phyloP scores from a whole-genome alignment of 805 yeast genomes.

The Starmerella tilneyi region DNA sequence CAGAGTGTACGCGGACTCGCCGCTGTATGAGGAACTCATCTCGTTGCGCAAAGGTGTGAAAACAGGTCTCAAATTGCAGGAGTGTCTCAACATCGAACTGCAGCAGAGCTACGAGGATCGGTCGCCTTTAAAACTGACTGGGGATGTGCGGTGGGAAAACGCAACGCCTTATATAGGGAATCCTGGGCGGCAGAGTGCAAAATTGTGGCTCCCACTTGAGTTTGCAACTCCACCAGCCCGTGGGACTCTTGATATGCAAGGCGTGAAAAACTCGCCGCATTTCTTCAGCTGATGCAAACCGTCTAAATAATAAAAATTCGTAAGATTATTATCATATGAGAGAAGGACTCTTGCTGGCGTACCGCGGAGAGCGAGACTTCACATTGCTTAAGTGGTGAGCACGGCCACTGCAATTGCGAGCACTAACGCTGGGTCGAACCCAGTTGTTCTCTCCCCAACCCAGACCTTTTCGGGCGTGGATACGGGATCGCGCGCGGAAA shows the following conservation, averaged over 20 bases:
- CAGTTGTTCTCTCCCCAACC: conserved; percentile 9
- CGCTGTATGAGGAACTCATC: conserved; percentile 41
- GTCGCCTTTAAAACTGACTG: conserved; percentile 65
- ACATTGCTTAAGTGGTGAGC: too few species aligned
- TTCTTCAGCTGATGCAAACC: conserved; percentile 52
- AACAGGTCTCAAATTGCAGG: conserved; percentile 26
- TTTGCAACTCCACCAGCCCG: conserved; percentile 59
- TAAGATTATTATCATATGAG: too few species aligned
- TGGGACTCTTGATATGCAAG: conserved; percentile 66
- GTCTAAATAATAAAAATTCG: too few species aligned
- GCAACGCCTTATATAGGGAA: conserved; percentile 42
- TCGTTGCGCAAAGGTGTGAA: conserved; percentile 26
- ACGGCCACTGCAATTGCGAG: conserved; percentile 12
- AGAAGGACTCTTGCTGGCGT: too few species aligned
- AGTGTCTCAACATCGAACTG: conserved; percentile 66
- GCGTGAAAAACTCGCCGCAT: conserved; percentile 57
- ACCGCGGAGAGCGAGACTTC: too few species aligned
- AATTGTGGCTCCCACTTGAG: conserved; percentile 49
- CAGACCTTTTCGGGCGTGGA: conserved; percentile 8
- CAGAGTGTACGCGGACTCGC: conserved; percentile 41
- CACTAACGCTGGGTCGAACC: conserved; percentile 16
- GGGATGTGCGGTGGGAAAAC: conserved; percentile 42
- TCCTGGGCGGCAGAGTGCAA: conserved; percentile 7
- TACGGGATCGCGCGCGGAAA: conserved; percentile 6
- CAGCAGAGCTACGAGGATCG: conserved; percentile 75